phyloP scores from a whole-genome alignment of 2,329 filamentous ascomycete genomes.

The Teratosphaeria gauchensis region DNA sequence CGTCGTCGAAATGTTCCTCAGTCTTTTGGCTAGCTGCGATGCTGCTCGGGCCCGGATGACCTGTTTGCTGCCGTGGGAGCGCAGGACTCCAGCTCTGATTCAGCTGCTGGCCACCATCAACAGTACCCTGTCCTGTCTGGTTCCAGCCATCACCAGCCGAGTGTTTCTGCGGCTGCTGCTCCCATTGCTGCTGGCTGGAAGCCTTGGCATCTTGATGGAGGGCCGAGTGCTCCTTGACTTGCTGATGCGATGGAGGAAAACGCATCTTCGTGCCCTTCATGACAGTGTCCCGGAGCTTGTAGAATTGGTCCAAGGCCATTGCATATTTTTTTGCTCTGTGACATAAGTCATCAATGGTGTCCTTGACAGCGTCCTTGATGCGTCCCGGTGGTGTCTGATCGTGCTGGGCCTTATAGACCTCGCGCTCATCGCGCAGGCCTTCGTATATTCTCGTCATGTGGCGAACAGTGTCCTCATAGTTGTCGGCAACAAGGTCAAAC shows the following conservation, averaged over 20 bases:
- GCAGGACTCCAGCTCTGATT: neutral
- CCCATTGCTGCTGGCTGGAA: neutral
- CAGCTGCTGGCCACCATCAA: neutral
- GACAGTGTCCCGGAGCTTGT: neutral
- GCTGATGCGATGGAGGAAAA: neutral
- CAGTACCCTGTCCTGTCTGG: conserved; percentile 1
- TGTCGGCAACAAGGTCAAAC: neutral
- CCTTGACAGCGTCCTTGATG: neutral
- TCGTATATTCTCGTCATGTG: neutral
- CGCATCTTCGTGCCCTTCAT: neutral
- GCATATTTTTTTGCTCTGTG: neutral
- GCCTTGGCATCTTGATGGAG: neutral
- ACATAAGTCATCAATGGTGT: neutral
- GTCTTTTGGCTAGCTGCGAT: neutral
- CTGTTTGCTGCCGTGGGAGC: neutral
- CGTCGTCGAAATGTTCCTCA: neutral
- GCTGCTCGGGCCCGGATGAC: neutral
- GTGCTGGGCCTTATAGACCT: neutral
- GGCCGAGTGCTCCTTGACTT: neutral
- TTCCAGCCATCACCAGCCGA: neutral
- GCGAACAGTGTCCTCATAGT: neutral
- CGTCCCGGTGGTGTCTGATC: neutral
- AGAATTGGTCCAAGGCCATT: neutral
- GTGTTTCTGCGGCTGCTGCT: neutral
- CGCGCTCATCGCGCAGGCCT: neutral